phyloP scores from a whole-genome alignment of 2,329 filamentous ascomycete species.

The Colletotrichum viniferum region DNA sequence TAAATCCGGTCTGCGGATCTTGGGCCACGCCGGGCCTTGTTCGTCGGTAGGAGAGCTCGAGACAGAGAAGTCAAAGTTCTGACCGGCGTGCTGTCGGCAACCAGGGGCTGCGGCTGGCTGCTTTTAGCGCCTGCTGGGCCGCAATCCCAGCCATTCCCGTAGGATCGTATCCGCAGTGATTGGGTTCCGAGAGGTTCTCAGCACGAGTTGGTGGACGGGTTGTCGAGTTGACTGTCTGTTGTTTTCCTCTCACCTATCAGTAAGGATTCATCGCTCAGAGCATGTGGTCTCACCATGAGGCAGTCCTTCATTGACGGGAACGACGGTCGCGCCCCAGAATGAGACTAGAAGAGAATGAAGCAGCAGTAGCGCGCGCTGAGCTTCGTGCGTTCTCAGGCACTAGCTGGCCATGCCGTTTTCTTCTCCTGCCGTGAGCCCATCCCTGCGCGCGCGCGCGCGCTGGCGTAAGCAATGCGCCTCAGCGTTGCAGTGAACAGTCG shows the following conservation, averaged over 20 bases:
- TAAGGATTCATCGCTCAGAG: neutral
- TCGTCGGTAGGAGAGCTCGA: neutral
- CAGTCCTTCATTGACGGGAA: neutral
- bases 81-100: neutral
- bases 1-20: neutral
- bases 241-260: neutral
- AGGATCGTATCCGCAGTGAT: neutral
- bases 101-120: neutral
- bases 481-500: neutral
- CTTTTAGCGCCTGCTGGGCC: neutral
- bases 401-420: neutral
- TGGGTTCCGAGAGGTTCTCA: neutral
- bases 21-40: neutral
- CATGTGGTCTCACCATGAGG: neutral
- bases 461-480: neutral
- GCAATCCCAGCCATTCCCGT: neutral
- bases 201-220: neutral
- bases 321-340: neutral
- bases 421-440: neutral
- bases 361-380: neutral
- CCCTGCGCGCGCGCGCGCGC: neutral
- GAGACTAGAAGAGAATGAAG: neutral
- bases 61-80: neutral
- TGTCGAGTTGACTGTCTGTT: neutral
- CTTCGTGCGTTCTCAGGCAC: neutral